Evolutionary conservation across 768 basidiomycete genomes (phyloP), one percentile per base, ranked within the genome.

Genomic region (Leucocoprinus leucothites): DNA sequence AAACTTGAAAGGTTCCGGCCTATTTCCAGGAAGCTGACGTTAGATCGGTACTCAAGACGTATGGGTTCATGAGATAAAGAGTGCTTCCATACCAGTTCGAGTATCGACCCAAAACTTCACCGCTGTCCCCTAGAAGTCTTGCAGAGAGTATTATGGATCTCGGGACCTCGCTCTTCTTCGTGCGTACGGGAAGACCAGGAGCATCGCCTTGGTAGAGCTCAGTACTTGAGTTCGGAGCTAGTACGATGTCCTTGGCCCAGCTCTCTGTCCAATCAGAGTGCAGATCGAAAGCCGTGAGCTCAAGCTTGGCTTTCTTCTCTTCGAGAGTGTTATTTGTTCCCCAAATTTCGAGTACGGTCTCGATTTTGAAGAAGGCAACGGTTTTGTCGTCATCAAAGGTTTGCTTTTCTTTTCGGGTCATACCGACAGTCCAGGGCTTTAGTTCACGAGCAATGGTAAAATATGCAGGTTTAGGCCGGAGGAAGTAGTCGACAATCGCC

Each of bases 1-100:
- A 71, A 84, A 95, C 70, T 97, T 97, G 78, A 87, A 97, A 16
- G 94, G 94, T 68, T 95, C 92, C 11, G 94, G 94, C 94, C 94
- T 95, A 48, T 56, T 51, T 2, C 31, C 9, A 16, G 11, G 18
- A 43, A 36, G 7, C 14, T 19, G 4, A 42, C 1, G 11, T 34
- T 21, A 49, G 31, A 41, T 24, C 35, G 16, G 47, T 57, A 50
- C 57, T 40, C 28, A 53, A 47, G 19, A 45, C 45, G 41, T 51
- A 54, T 34, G 53, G 21, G 25, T 9, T 44, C 18, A 31, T n/a
- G 6, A 26, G 36, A 54, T 6, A 21, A 56, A 51, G 21, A 9
- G 14, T 18, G 26, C 19, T 28, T 47, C 74, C 84, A 51, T 64
- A 84, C 84, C 87, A 94, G 66, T 93, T 89, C 14, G 85, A 82